Evolutionary conservation across 768 basidiomycete genomes (phyloP).

Genomic region (Rhodosporidiobolus sp.): DNA sequence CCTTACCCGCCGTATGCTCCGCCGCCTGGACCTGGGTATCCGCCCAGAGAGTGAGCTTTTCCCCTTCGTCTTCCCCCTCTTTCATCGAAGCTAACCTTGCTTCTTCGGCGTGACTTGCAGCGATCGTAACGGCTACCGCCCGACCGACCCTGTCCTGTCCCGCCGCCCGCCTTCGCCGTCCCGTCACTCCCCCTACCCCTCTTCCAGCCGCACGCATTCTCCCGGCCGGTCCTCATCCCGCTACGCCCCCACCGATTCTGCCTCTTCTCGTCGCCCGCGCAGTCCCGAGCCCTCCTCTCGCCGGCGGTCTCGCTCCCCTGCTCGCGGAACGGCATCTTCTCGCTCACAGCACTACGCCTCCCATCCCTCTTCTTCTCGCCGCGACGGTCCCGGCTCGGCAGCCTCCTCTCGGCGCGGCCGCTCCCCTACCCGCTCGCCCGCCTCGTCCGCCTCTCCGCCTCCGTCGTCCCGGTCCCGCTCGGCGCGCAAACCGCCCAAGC

Average conservation of each 20-base stretch:
- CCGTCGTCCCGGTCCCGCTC: not conserved
- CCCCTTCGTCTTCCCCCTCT: too few relatives aligned
- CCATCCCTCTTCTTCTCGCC: not conserved
- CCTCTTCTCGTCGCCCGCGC: not conserved
- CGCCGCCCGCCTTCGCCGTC: not conserved
- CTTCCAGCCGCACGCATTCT: not conserved
- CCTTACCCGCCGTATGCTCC: too few relatives aligned
- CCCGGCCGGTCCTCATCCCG: not conserved
- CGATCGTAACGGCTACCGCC: constrained; percentile 5
- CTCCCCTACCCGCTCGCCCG: constrained; percentile 6
- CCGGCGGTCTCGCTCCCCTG: not conserved
- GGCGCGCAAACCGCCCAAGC: not conserved
- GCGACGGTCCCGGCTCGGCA: not conserved
- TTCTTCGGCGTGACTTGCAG: not conserved
- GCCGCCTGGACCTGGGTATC: too few relatives aligned
- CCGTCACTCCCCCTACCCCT: not conserved
- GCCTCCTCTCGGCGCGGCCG: not conserved
- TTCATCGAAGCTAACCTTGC: not conserved
- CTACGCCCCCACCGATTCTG: not conserved
- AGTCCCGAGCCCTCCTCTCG: too few relatives aligned
- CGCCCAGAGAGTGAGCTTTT: too few relatives aligned
- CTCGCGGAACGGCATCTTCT: not conserved
- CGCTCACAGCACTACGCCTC: not conserved
- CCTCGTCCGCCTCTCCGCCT: not conserved
- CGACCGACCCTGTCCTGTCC: not conserved